A percentile compares a stretch with the other conserved stretches of the same genome.
These are phyloP conservation scores for Pulveroboletus sp. DNA, from an alignment of 768 basidiomycete genomes.

Conservation along the genomic window DNA sequence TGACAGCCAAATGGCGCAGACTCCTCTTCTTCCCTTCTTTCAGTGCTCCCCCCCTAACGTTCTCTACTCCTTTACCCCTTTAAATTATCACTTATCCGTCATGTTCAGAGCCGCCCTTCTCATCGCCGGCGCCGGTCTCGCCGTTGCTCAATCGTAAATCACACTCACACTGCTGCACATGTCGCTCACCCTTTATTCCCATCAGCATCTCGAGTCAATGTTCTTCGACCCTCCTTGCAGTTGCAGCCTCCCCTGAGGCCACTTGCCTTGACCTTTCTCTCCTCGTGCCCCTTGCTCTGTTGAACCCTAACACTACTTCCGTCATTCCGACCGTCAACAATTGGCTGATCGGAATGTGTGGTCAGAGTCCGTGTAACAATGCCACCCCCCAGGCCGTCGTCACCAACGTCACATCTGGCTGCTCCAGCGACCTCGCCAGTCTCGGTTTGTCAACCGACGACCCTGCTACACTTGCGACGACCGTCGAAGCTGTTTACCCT, in stretches of 20 bases:
- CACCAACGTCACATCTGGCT: constrained; percentile 49
- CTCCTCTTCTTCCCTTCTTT: not conserved
- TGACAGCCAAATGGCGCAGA: constrained; percentile 8
- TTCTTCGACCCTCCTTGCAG: constrained; percentile 37
- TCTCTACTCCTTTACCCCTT: not conserved
- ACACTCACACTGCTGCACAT: not conserved
- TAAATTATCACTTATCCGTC: not conserved
- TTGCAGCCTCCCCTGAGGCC: constrained; percentile 36
- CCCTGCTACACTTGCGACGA: constrained; percentile 25
- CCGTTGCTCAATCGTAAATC: constrained; percentile 43
- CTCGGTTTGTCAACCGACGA: constrained; percentile 18
- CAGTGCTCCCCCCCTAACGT: not conserved
- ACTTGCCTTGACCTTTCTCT: constrained; percentile 39
- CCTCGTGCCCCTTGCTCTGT: constrained; percentile 26
- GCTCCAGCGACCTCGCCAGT: constrained; percentile 36
- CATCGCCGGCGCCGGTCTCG: constrained; percentile 32
- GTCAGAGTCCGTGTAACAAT: constrained; percentile 51
- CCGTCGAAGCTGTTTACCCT: constrained; percentile 54
- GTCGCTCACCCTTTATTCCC: not conserved
- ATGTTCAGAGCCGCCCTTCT: constrained; percentile 28
- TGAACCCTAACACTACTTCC: constrained; percentile 27
- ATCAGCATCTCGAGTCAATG: constrained; percentile 36
- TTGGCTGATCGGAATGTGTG: constrained; percentile 60
- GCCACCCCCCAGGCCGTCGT: constrained; percentile 52
- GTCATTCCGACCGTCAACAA: constrained; percentile 43